phyloP scores from a whole-genome alignment of 805 yeast species.

The Barnettozyma siamensis region DNA sequence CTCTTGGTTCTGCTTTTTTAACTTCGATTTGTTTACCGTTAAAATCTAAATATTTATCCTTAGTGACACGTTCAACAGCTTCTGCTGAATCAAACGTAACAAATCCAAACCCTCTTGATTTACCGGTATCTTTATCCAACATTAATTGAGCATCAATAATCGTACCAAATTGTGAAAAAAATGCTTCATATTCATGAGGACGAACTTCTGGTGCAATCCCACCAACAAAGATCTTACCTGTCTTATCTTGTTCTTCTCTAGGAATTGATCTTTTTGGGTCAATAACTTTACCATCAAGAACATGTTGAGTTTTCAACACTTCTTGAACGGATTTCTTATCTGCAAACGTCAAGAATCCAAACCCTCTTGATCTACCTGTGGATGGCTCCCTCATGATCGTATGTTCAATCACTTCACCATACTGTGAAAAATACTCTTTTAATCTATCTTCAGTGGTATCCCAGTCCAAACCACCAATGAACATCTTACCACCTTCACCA shows the following conservation, averaged over 20 bases:
- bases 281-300: slow-evolving; percentile 90
- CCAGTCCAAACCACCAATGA: slow-evolving; percentile 96
- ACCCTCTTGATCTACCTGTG: slow-evolving; percentile 90
- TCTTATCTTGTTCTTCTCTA: slow-evolving; percentile 92
- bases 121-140: slow-evolving; percentile 96
- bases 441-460: slow-evolving; percentile 90
- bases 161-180: slow-evolving; percentile 81
- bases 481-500: slow-evolving; percentile 85
- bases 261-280: slow-evolving; percentile 98
- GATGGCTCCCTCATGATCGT: slow-evolving; percentile 88
- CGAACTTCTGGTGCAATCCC: slow-evolving; percentile 93
- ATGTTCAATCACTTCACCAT: slow-evolving; percentile 82
- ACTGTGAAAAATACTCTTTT: slow-evolving; percentile 75
- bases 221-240: slow-evolving; percentile 96
- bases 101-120: slow-evolving; percentile 96
- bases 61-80: slow-evolving; percentile 86
- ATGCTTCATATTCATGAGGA: slow-evolving; percentile 81
- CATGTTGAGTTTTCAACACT: slow-evolving; percentile 81
- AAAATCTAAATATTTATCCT: slow-evolving; percentile 72
- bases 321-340: slow-evolving; percentile 79
- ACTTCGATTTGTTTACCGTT: slow-evolving; percentile 85
- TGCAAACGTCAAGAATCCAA: slow-evolving; percentile 86
- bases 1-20: slow-evolving; percentile 79
- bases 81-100: slow-evolving; percentile 92
- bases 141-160: slow-evolving; percentile 94